phyloP scores from a whole-genome alignment of 805 yeast species.

The Clavispora asparagi region DNA sequence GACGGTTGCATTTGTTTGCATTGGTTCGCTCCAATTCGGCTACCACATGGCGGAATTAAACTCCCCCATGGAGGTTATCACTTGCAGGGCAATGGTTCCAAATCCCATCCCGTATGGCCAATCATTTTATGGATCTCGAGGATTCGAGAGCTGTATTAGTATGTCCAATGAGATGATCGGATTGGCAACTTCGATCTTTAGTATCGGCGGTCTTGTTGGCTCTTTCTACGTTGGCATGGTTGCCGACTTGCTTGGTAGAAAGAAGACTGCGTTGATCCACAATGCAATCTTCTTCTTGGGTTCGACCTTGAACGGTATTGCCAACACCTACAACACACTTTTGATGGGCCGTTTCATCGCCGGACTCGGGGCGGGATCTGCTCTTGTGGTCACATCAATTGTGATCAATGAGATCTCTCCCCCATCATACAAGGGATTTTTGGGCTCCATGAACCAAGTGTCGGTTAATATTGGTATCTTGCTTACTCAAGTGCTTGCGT shows the following conservation, averaged over 20 bases:
- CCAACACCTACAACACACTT: conserved; percentile 40
- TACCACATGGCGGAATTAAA: conserved; percentile 93
- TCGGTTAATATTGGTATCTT: conserved; percentile 82
- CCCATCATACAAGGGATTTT: conserved; percentile 55
- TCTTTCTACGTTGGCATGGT: conserved; percentile 63
- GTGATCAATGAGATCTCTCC: conserved; percentile 81
- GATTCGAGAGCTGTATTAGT: conserved; percentile 48
- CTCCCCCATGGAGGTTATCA: conserved; percentile 73
- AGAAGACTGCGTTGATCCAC: conserved; percentile 46
- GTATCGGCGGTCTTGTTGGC: conserved; percentile 79
- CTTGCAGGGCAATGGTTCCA: conserved; percentile 43
- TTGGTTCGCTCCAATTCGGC: conserved; percentile 86
- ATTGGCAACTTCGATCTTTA: conserved; percentile 68
- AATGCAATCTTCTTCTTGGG: conserved; percentile 54
- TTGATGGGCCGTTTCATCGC: conserved; percentile 67
- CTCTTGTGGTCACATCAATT: conserved; percentile 81
- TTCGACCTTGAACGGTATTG: conserved; percentile 51
- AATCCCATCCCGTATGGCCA: conserved; percentile 26
- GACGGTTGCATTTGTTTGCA: conserved; percentile 55
- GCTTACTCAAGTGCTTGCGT: conserved; percentile 70
- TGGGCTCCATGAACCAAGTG: conserved; percentile 89
- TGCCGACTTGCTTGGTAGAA: conserved; percentile 66
- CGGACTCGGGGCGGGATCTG: conserved; percentile 85
- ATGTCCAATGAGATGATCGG: conserved; percentile 60
- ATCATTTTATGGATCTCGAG: conserved; percentile 38